Conservation (phyloP, 306 rosid species). For the Lablab purpureus region DNA sequence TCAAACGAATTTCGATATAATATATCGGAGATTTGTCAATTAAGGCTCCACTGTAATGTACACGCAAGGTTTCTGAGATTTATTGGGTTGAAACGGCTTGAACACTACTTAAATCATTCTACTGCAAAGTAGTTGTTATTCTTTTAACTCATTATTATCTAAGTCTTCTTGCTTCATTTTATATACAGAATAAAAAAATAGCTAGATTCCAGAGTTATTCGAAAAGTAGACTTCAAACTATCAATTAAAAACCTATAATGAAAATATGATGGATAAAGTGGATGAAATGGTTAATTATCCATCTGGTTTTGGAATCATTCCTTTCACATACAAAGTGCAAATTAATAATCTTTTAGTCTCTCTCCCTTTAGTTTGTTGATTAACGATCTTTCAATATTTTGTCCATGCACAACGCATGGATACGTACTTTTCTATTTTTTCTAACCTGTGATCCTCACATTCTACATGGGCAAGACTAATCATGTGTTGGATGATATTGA, state of each 20-base stretch:
- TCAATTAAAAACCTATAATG: neutral
- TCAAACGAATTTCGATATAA: conserved; percentile 16
- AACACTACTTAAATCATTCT: conserved; percentile 28
- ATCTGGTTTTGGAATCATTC: neutral
- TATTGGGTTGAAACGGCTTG: neutral
- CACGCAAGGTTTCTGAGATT: neutral
- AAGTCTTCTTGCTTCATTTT: conserved; percentile 30
- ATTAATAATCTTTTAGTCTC: no score
- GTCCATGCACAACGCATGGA: no score
- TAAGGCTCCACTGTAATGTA: neutral
- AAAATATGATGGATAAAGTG: neutral
- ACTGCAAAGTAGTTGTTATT: neutral
- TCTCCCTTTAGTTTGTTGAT: no score
- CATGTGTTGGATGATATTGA: no score
- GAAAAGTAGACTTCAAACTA: conserved; percentile 2
- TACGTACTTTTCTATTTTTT: no score
- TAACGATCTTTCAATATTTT: neutral
- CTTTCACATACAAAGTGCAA: no score
- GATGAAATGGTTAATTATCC: neutral
- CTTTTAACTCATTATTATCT: neutral
- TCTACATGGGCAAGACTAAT: neutral
- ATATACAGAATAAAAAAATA: neutral
- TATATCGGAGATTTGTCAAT: conserved; percentile 9
- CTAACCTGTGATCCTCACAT: neutral
- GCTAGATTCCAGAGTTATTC: conserved; percentile 33